Percentiles rank a stretch among this genome's conserved stretches.
phyloP scores from a whole-genome alignment of 176 grass and related monocot species.

The Zea mays region DNA sequence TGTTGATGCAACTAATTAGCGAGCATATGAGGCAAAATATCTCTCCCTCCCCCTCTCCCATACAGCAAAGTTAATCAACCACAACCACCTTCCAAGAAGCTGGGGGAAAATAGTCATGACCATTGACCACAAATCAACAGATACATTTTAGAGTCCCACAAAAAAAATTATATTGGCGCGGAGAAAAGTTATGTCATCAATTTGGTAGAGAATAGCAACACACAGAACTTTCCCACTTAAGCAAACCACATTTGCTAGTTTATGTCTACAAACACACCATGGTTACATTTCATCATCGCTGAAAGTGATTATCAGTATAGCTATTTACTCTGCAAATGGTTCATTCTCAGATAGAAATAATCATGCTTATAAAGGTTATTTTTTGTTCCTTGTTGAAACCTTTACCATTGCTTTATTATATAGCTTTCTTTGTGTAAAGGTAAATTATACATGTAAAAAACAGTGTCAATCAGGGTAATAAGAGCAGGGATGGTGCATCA shows the following conservation, averaged over 20 bases:
- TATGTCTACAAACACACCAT: conserved; percentile 4
- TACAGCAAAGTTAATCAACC: not conserved
- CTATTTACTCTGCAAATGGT: conserved; percentile 26
- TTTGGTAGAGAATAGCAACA: conserved; percentile 2
- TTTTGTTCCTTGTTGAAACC: not conserved
- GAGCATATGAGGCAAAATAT: not conserved
- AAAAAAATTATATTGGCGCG: conserved; percentile 8
- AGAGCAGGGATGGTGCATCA: not conserved
- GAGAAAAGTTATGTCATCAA: not conserved
- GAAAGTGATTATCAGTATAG: not conserved
- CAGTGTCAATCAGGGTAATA: not conserved
- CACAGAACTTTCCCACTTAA: not conserved
- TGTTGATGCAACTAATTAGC: conserved; percentile 49
- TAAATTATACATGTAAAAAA: conserved; percentile 5
- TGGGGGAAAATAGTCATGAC: not conserved
- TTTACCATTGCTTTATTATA: too few species aligned
- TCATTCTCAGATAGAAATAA: not conserved
- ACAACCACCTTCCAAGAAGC: not conserved
- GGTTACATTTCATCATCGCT: conserved; percentile 8
- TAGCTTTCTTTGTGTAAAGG: too few species aligned
- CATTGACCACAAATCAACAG: not conserved
- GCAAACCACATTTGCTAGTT: conserved; percentile 4
- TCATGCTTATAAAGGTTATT: not conserved
- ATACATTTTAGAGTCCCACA: conserved; percentile 3
- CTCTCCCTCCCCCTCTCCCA: too few species aligned